Percentiles rank a stretch among this genome's conserved stretches.
phyloP scores from a whole-genome alignment of 192 early-diverging fungal species.

The Powellomyces hirtus region DNA sequence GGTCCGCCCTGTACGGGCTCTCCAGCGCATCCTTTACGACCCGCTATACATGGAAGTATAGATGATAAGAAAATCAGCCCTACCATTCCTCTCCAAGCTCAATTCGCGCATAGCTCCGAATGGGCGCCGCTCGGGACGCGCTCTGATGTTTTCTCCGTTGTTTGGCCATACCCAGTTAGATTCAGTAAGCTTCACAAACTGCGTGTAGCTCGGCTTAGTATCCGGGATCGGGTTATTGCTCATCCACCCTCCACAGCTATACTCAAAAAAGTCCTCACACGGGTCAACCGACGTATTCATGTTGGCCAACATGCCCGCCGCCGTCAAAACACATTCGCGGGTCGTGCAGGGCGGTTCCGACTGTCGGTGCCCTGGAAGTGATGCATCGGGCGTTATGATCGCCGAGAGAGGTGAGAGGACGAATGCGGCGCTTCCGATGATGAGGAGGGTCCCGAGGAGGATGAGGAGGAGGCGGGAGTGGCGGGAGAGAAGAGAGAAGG shows the following conservation, averaged over 20 bases:
- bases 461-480: too few relatives aligned
- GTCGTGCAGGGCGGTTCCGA: slow-evolving; percentile 52
- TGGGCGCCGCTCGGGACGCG: slow-evolving; percentile 32
- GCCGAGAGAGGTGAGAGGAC: too few relatives aligned
- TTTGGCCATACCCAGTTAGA: slow-evolving; percentile 51
- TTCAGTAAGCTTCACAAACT: slow-evolving; percentile 43
- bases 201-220: slow-evolving; percentile 48
- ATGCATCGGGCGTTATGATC: too few relatives aligned
- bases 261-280: slow-evolving; percentile 66
- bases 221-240: slow-evolving; percentile 55
- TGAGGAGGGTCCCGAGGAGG: too few relatives aligned
- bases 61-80: too few relatives aligned
- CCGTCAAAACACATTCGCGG: slow-evolving; percentile 52
- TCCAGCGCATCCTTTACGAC: slow-evolving; percentile 53
- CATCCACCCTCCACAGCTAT: slow-evolving; percentile 58
- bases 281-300: slow-evolving; percentile 60
- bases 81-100: too few relatives aligned
- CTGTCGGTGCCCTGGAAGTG: too few relatives aligned
- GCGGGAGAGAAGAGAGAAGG: too few relatives aligned
- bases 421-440: too few relatives aligned
- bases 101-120: too few relatives aligned
- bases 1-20: slow-evolving; percentile 20
- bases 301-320: slow-evolving; percentile 49
- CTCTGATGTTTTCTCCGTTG: slow-evolving; percentile 21
- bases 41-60: slow-evolving; percentile 29